Conservation (phyloP, 192 early-diverging fungal species). For the Coemansia sp. region DNA sequence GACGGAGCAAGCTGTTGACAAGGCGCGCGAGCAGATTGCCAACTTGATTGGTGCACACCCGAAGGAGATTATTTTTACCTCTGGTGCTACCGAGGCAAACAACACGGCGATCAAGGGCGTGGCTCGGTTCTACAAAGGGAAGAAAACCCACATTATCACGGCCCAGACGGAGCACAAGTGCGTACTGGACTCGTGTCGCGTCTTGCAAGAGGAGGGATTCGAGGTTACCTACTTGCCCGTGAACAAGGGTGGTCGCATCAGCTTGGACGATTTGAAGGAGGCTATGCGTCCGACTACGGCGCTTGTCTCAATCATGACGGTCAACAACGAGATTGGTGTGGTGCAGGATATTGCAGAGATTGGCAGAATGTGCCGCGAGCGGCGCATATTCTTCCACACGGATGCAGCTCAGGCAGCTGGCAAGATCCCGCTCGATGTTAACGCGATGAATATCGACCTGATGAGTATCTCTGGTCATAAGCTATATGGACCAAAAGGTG, state of each 20-base stretch:
- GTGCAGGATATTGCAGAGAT: conserved; percentile 91
- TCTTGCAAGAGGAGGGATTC: conserved; percentile 93
- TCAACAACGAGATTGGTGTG: conserved; percentile 99
- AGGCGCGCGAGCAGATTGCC: conserved; percentile 86
- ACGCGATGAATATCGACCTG: conserved; percentile 89
- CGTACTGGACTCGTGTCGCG: conserved; percentile 94
- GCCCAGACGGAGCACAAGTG: conserved; percentile 99
- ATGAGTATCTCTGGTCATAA: conserved; percentile 98
- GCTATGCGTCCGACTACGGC: conserved; percentile 89
- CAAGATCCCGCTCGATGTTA: conserved; percentile 93
- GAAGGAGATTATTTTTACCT: conserved; percentile 97
- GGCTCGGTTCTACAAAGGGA: conserved; percentile 90
- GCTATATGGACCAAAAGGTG: conserved; percentile 96
- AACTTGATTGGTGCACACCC: conserved; percentile 86
- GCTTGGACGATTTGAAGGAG: conserved; percentile 74
- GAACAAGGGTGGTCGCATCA: conserved; percentile 76
- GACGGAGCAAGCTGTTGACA: conserved; percentile 84
- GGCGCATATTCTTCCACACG: conserved; percentile 95
- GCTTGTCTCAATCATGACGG: conserved; percentile 93
- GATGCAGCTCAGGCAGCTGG: conserved; percentile 97
- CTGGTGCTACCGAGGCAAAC: conserved; percentile 96
- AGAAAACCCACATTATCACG: conserved; percentile 96
- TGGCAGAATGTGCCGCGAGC: conserved; percentile 80
- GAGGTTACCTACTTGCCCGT: conserved; percentile 96
- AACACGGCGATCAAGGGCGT: conserved; percentile 94